A percentile compares a stretch with the other conserved stretches of the same genome.
phyloP scores from a whole-genome alignment of 306 rosid genomes.

The Comarum palustre region DNA sequence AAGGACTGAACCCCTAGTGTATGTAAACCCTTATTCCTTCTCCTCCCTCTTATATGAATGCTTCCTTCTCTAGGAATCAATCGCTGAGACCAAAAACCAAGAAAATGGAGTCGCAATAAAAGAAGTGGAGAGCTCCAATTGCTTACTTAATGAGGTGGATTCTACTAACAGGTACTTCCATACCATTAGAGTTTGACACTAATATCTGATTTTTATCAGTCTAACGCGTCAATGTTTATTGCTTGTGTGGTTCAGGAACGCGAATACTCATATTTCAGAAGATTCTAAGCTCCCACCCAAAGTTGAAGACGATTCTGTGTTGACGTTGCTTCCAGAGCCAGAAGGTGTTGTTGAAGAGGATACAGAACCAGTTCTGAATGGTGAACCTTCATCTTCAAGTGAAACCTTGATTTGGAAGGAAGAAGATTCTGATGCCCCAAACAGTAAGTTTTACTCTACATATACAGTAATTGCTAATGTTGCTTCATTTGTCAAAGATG shows the following conservation, averaged over 20 bases:
- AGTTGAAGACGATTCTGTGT: slow-evolving; percentile 35
- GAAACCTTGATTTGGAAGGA: slow-evolving; percentile 53
- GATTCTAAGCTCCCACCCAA: slow-evolving; percentile 35
- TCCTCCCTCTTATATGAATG: slow-evolving; percentile 25
- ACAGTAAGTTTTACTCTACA: slow-evolving; percentile 54
- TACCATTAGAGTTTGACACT: slow-evolving; percentile 10
- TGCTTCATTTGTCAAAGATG: slow-evolving; percentile 14
- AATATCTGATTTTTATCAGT: slow-evolving; percentile 1
- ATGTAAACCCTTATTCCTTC: not conserved
- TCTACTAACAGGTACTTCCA: slow-evolving; percentile 48
- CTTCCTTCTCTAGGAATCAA: slow-evolving; percentile 55
- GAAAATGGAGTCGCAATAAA: slow-evolving; percentile 50
- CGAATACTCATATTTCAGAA: slow-evolving; percentile 28
- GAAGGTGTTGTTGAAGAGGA: slow-evolving; percentile 25
- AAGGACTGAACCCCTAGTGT: not conserved
- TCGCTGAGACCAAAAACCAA: slow-evolving; percentile 51
- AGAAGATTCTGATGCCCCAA: slow-evolving; percentile 71
- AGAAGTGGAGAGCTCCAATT: slow-evolving; percentile 33
- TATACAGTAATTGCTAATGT: slow-evolving; percentile 17
- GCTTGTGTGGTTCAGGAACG: slow-evolving; percentile 45
- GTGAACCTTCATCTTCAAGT: slow-evolving; percentile 36
- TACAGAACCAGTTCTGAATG: slow-evolving; percentile 37
- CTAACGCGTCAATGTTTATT: slow-evolving; percentile 19
- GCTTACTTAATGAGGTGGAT: slow-evolving; percentile 36
- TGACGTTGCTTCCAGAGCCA: slow-evolving; percentile 32